Evolutionary conservation across 2,329 filamentous ascomycete genomes (phyloP), one percentile per base, ranked within the genome.

Genomic region (Scortechinia acanthostroma): DNA sequence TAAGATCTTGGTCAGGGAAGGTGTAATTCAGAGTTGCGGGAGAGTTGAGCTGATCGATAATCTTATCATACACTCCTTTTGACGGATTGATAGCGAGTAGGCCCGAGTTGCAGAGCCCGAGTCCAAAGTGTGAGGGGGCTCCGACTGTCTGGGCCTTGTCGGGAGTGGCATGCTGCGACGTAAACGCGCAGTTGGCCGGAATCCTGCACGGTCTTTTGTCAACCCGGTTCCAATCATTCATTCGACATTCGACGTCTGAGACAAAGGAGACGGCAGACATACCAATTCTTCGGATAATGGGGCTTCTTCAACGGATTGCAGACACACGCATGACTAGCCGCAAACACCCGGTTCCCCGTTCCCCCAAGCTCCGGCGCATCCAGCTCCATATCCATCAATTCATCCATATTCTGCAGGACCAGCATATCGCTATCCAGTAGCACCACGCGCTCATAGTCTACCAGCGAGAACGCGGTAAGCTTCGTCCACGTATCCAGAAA

Each of bases 401-500:
- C 89, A 60, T 95, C 90, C 87, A 95, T 95, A 64, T 94, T 94
- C 55, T 73, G 73, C 51, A 83, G 64, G 4, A 88, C 80, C 43
- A 95, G 67, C 89, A 95, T 95, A 66, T 95, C 90, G 56, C 83
- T 86, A 65, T 95, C 90, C 45, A 95, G 73, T 65, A 89, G 86
- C 25, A 94, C 86, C 23, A 95, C 78, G 33, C 89, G 77, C 21
- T 83, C 73, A 65, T 91, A 95, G 59, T 91, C 80, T 16, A 73
- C 73, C 22, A 95, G 71, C 19, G 77, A 81, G 61, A 94, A 95
- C 4, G 86, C 80, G 15, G 83, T 77, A 21, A 95, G 77, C 66
- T 95, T 95, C 63, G 76, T 87, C 88, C 89, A 95, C 72, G 85
- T 90, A 63, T 94, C 88, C 65, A 88, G 84, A 73, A 95, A 95